These are phyloP conservation scores for Suillus sp. DNA, from an alignment of 768 basidiomycete species.

Conservation along the genomic window DNA sequence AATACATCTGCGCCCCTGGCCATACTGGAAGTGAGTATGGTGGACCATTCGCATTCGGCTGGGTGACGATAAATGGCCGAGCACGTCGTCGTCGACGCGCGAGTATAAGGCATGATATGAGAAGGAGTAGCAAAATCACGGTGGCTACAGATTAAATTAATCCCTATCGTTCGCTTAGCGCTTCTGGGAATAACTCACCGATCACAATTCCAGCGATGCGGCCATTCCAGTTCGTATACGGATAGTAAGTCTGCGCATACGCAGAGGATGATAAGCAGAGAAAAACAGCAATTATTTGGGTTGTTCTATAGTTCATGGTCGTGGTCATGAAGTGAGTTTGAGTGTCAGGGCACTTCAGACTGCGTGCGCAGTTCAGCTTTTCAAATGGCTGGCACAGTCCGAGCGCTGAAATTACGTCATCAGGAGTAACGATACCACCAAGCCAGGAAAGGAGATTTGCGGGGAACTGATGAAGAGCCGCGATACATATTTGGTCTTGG, in stretches of 20 bases:
- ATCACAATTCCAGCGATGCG: slow-evolving; percentile 29
- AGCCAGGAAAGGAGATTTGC: slow-evolving; percentile 1
- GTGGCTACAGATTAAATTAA: slow-evolving; percentile 17
- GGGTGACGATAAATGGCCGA: neutral
- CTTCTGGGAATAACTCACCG: slow-evolving; percentile 19
- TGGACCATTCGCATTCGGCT: neutral
- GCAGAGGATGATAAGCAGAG: slow-evolving; percentile 11
- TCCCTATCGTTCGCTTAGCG: neutral
- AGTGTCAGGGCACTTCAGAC: neutral
- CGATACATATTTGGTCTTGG: neutral
- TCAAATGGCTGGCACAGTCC: too few relatives aligned
- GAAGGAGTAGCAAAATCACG: slow-evolving; percentile 14
- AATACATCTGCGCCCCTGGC: slow-evolving; percentile 15
- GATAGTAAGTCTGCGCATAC: slow-evolving; percentile 15
- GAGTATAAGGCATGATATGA: slow-evolving; percentile 11
- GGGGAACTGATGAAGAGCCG: neutral
- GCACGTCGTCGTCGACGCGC: slow-evolving; percentile 15
- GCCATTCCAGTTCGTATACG: slow-evolving; percentile 17
- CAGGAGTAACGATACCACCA: neutral
- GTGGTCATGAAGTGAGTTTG: neutral
- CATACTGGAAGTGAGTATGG: slow-evolving; percentile 13
- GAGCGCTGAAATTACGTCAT: neutral
- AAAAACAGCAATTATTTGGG: slow-evolving; percentile 4
- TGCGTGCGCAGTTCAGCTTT: slow-evolving; percentile 1
- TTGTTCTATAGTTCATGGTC: slow-evolving; percentile 7